phyloP scores from a whole-genome alignment of 2,329 filamentous ascomycete genomes.

The Fusarium sacchari region DNA sequence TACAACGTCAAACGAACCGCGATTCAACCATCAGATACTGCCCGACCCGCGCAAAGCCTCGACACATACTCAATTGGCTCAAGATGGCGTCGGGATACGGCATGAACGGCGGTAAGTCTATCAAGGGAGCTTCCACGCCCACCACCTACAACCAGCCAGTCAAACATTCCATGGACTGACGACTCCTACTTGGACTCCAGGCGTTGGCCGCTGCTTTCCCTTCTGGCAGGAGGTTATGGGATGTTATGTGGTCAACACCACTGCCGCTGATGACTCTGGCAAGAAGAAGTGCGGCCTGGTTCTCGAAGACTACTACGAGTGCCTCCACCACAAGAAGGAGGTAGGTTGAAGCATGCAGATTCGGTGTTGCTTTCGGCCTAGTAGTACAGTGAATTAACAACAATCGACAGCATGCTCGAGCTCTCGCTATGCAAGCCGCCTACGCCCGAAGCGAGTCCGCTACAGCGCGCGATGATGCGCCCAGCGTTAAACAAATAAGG shows the following conservation, averaged over 20 bases:
- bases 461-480: constrained; percentile 81
- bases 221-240: constrained; percentile 99
- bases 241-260: constrained; percentile 96
- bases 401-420: constrained; percentile 75
- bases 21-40: constrained; percentile 38
- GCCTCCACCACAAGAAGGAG: constrained; percentile 99
- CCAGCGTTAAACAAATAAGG: constrained; percentile 86
- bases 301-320: constrained; percentile 98
- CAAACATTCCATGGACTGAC: constrained; percentile 34
- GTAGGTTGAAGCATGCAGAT: constrained; percentile 61
- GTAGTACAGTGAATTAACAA: constrained; percentile 21
- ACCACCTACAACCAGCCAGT: background rate
- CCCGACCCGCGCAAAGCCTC: constrained; percentile 39
- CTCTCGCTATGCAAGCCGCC: constrained; percentile 80
- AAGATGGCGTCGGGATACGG: constrained; percentile 85
- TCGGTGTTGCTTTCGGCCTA: background rate
- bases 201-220: constrained; percentile 87
- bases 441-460: constrained; percentile 83
- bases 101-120: constrained; percentile 76
- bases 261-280: constrained; percentile 78
- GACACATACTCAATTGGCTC: constrained; percentile 46
- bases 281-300: constrained; percentile 88
- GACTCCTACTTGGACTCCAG: constrained; percentile 49
- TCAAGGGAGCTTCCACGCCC: background rate
- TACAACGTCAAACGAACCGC: constrained; percentile 37